Conservation (phyloP, 805 yeast species). For the Candida adriatica region DNA sequence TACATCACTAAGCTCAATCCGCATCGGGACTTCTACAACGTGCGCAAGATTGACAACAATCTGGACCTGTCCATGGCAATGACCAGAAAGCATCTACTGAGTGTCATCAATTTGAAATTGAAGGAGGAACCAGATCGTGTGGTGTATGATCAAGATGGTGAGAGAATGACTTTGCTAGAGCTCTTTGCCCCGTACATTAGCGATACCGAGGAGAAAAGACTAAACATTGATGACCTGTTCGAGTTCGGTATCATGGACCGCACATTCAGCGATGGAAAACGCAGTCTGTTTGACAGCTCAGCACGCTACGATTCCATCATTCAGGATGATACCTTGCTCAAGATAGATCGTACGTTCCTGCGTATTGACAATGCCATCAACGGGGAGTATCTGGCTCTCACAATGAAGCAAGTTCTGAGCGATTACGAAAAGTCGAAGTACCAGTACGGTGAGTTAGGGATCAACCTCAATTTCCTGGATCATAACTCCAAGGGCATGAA, state of each 20-base stretch:
- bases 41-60: constrained; percentile 58
- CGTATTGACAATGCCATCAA: constrained; percentile 30
- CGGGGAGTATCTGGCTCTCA: constrained; percentile 32
- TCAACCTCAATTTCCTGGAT: constrained; percentile 24
- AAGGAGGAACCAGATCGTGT: constrained; percentile 29
- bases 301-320: constrained; percentile 17
- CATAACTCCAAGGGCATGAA: constrained; percentile 11
- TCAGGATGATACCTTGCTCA: constrained; percentile 22
- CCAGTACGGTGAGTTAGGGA: constrained; percentile 31
- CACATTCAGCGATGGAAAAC: constrained; percentile 20
- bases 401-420: constrained; percentile 27
- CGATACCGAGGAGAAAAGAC: constrained; percentile 21
- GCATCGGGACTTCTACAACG: constrained; percentile 37
- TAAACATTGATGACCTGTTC: constrained; percentile 24
- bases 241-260: constrained; percentile 24
- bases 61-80: constrained; percentile 96
- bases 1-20: constrained; percentile 32
- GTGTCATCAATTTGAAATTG: constrained; percentile 31
- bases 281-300: constrained; percentile 17
- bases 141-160: constrained; percentile 25
- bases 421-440: constrained; percentile 33
- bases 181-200: constrained; percentile 23
- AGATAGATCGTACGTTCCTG: constrained; percentile 28
- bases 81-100: constrained; percentile 81
- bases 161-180: constrained; percentile 18